Percentiles rank a stretch among this genome's conserved stretches.
These are phyloP conservation scores for Trichophyton schoenleinii DNA, from an alignment of 2,329 filamentous ascomycete species.

Conservation along the genomic window DNA sequence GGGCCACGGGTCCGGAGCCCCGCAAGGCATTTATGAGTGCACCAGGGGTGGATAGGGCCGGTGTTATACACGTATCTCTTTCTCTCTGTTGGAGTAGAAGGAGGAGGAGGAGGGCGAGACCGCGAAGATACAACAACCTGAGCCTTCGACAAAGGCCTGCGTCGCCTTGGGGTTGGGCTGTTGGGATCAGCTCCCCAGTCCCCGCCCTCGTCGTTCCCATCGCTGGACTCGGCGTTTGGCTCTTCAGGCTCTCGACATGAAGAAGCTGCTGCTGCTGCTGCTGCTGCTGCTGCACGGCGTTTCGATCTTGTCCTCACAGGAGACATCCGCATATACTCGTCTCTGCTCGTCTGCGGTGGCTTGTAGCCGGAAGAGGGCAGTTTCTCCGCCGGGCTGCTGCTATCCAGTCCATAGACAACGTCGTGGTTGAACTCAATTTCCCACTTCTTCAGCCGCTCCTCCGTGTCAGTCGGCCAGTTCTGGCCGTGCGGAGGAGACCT, in stretches of 20 bases:
- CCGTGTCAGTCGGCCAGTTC: constrained; percentile 13
- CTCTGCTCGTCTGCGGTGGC: not conserved
- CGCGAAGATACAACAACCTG: constrained; percentile 4
- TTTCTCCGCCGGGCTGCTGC: constrained; percentile 10
- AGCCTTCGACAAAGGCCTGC: constrained; percentile 1
- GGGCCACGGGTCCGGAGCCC: constrained; percentile 22
- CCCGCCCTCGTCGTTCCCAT: not conserved
- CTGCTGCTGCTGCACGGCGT: not conserved
- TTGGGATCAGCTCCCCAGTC: constrained; percentile 7
- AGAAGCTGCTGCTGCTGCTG: no score
- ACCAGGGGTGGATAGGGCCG: constrained; percentile 19
- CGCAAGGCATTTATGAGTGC: constrained; percentile 30
- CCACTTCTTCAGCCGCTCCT: constrained; percentile 15
- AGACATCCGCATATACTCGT: constrained; percentile 3
- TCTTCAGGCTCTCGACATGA: no score
- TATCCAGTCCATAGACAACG: constrained; percentile 4
- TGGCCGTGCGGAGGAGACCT: constrained; percentile 11
- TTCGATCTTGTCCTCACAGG: constrained; percentile 6
- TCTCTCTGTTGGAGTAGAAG: not conserved
- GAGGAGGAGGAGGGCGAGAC: no score
- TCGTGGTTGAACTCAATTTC: constrained; percentile 10
- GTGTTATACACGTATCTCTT: not conserved
- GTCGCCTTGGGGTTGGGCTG: constrained; percentile 9
- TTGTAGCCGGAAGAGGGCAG: not conserved
- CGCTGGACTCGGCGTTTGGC: not conserved